Percentiles rank a stretch among this genome's conserved stretches.
Conservation (phyloP, 108 stramenopile species). For the Hondaea fermentalgiana region DNA sequence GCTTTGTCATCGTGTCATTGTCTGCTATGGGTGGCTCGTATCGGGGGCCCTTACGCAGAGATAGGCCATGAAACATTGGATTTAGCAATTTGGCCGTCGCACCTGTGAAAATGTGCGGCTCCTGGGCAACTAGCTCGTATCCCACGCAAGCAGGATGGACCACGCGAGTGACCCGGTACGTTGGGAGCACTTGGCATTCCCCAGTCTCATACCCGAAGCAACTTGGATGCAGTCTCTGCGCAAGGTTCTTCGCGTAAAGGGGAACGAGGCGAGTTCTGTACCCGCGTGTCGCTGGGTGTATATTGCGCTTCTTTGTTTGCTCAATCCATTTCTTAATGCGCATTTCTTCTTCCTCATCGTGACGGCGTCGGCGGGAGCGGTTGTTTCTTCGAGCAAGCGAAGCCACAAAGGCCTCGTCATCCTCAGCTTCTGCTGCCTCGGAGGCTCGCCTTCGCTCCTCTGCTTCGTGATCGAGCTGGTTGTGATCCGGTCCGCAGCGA, state of each 20-base stretch:
- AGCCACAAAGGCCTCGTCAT: neutral
- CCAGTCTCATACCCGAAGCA: neutral
- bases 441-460: neutral
- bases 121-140: neutral
- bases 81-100: neutral
- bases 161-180: neutral
- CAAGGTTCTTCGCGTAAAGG: neutral
- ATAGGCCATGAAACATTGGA: neutral
- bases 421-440: neutral
- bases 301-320: neutral
- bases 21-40: neutral
- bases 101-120: neutral
- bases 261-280: neutral
- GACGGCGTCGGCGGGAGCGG: neutral
- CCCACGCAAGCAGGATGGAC: neutral
- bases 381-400: neutral
- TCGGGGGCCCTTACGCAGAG: neutral
- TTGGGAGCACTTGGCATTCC: neutral
- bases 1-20: neutral
- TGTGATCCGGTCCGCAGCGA: neutral
- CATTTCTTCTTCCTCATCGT: neutral
- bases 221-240: neutral
- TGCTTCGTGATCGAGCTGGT: neutral
- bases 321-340: neutral
- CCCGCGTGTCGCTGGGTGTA: neutral